Evolutionary conservation across 768 basidiomycete genomes (phyloP), one percentile per base, ranked within the genome.

Genomic region (Auriscalpium orientale): DNA sequence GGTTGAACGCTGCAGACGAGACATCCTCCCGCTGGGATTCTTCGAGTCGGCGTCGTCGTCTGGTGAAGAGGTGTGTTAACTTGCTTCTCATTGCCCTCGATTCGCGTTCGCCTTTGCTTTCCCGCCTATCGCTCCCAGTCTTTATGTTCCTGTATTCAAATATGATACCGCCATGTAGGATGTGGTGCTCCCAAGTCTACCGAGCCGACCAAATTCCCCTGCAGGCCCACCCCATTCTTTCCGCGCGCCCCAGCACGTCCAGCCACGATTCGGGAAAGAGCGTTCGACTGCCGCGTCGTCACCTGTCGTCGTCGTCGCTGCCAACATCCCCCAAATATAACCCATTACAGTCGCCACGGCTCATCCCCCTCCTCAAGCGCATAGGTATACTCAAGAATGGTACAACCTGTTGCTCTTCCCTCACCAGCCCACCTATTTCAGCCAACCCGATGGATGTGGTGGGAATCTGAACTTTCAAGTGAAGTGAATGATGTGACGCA

Each of bases 141-240:
- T 18, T 43, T 18, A 43, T 43, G 13, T 13, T 18, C 40, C 18
- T 3, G 40, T 43, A n/a, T 8, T 43, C 40, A 15, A 4, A 4
- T 43, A 43, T 43, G 15, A 43, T 43, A 13, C 15, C 9, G 15
- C 18, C 40, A 43, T 43, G 40, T 47, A 62, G 61, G 61, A 62
- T 22, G 61, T 62, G 46, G 58, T 55, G 43, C 53, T 57, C 28
- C 54, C 61, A 55, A 62, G 43, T 60, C 61, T 20, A 53, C 58
- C 16, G 50, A 60, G 40, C 35, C 50, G 20, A 46, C 55, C n/a
- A 60, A 60, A 50, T 62, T 62, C 61, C 22, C n/a, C 33, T 53
- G 38, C 51, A 56, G 36, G 52, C 60, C 33, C 58, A 53, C 46
- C 46, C 56, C 33, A 48, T 55, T 9, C n/a, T 56, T 9, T 51